A percentile compares a stretch with the other conserved stretches of the same genome.
Conservation (phyloP, 108 stramenopile genomes). For the Chaetoceros tenuissimus region DNA sequence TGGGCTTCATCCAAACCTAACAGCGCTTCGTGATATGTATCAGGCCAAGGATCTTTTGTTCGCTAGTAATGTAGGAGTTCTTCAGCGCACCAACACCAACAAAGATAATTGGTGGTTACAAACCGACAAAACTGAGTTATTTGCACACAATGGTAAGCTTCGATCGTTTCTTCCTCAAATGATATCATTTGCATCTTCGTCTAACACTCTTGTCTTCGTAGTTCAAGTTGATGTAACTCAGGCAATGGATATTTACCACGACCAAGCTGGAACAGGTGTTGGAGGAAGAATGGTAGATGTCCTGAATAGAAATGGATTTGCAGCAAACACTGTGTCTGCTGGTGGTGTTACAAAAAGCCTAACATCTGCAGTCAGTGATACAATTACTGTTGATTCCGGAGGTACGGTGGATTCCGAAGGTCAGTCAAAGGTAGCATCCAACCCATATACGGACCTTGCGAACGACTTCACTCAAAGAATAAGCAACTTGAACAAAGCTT, state of each 20-base stretch:
- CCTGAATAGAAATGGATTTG: not conserved
- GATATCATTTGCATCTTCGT: not conserved
- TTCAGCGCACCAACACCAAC: conserved; percentile 25
- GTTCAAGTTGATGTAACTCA: not conserved
- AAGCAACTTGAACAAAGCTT: conserved; percentile 27
- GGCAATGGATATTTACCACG: not conserved
- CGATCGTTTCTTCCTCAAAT: not conserved
- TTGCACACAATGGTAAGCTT: not conserved
- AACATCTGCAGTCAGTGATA: conserved; percentile 2
- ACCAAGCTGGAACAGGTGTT: conserved; percentile 17
- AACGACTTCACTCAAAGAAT: not conserved
- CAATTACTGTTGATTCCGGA: no score
- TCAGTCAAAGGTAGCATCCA: not conserved
- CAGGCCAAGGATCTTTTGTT: conserved; percentile 34
- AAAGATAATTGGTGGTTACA: not conserved
- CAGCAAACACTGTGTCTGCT: not conserved
- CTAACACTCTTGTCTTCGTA: no score
- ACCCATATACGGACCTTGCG: not conserved
- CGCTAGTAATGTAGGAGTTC: conserved; percentile 23
- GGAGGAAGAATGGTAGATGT: conserved; percentile 29
- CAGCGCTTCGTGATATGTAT: conserved; percentile 22
- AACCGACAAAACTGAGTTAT: not conserved
- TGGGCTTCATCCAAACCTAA: conserved; percentile 30
- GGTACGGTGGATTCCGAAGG: not conserved
- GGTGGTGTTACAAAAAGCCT: not conserved